These are phyloP conservation scores for Aspergillus biplanus DNA, from an alignment of 495 filamentous ascomycete species.

Conservation along the genomic window DNA sequence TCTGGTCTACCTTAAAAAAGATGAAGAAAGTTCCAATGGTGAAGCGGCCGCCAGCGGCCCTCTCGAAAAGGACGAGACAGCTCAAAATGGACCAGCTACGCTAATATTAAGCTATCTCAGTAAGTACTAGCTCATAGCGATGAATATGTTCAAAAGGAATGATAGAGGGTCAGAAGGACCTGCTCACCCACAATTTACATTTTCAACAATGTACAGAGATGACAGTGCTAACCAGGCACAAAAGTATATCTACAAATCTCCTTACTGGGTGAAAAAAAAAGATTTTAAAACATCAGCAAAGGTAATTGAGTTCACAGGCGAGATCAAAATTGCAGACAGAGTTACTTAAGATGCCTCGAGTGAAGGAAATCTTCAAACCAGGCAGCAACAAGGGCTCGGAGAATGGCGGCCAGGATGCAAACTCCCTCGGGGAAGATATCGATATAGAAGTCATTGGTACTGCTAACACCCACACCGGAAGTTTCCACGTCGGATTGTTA, in stretches of 20 bases:
- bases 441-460: slow-evolving; percentile 66
- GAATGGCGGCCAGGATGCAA: slow-evolving; percentile 45
- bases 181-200: slow-evolving; percentile 73
- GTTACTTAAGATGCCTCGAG: slow-evolving; percentile 72
- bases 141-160: slow-evolving; percentile 81
- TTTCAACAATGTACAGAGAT: slow-evolving; percentile 72
- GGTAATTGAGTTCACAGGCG: slow-evolving; percentile 95
- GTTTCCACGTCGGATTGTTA: slow-evolving; percentile 6
- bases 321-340: slow-evolving; percentile 90
- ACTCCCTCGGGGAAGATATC: slow-evolving; percentile 59
- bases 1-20: slow-evolving; percentile 85
- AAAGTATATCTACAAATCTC: slow-evolving; percentile 92
- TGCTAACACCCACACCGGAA: slow-evolving; percentile 44
- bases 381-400: slow-evolving; percentile 36
- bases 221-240: slow-evolving; percentile 74
- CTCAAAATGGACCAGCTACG: slow-evolving; percentile 54
- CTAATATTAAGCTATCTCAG: slow-evolving; percentile 64
- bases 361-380: slow-evolving; percentile 64
- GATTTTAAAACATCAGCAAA: slow-evolving; percentile 83
- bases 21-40: slow-evolving; percentile 74
- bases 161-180: slow-evolving; percentile 67
- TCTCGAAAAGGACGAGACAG: slow-evolving; percentile 52
- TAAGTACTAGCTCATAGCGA: slow-evolving; percentile 76
- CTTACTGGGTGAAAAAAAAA: slow-evolving; percentile 86
- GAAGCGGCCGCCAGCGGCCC: slow-evolving; percentile 80